phyloP scores from a whole-genome alignment of 108 stramenopile genomes.

The Mediolabrus comicus region DNA sequence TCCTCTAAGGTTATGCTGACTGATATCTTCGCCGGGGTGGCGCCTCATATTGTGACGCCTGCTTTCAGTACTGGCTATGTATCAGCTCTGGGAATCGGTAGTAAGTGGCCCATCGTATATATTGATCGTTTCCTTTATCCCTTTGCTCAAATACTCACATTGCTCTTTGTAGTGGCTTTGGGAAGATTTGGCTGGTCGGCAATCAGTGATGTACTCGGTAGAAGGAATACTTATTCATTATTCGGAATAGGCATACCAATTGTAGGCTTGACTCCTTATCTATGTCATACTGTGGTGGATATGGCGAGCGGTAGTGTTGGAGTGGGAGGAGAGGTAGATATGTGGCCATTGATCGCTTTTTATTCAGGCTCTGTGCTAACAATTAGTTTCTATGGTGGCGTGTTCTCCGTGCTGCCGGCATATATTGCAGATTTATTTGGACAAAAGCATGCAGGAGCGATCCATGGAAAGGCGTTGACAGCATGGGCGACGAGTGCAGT shows the following conservation, averaged over 20 bases:
- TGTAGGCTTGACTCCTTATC: constrained; percentile 44
- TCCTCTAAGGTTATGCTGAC: constrained; percentile 84
- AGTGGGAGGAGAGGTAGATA: constrained; percentile 17
- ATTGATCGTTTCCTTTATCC: too few species aligned
- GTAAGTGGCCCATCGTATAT: too few species aligned
- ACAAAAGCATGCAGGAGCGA: constrained; percentile 71
- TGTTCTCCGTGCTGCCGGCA: constrained; percentile 73
- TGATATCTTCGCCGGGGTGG: constrained; percentile 72
- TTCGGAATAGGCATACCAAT: constrained; percentile 72
- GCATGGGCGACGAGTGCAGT: constrained; percentile 67
- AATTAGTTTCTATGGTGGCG: constrained; percentile 82
- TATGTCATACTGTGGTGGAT: constrained; percentile 47
- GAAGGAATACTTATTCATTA: constrained; percentile 59
- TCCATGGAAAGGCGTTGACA: constrained; percentile 76
- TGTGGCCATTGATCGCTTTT: constrained; percentile 66
- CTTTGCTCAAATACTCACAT: too few species aligned
- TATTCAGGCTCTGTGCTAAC: constrained; percentile 56
- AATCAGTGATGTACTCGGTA: constrained; percentile 67
- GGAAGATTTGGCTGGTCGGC: constrained; percentile 85
- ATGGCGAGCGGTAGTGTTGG: constrained; percentile 11
- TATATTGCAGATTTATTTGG: constrained; percentile 88
- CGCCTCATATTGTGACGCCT: constrained; percentile 72
- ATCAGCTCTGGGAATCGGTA: constrained; percentile 66
- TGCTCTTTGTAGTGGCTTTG: too few species aligned
- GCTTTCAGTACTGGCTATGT: constrained; percentile 66